Evolutionary conservation across 495 filamentous ascomycete genomes (phyloP), one percentile per base, ranked within the genome.

Genomic region (Massariosphaeria phaeospora): DNA sequence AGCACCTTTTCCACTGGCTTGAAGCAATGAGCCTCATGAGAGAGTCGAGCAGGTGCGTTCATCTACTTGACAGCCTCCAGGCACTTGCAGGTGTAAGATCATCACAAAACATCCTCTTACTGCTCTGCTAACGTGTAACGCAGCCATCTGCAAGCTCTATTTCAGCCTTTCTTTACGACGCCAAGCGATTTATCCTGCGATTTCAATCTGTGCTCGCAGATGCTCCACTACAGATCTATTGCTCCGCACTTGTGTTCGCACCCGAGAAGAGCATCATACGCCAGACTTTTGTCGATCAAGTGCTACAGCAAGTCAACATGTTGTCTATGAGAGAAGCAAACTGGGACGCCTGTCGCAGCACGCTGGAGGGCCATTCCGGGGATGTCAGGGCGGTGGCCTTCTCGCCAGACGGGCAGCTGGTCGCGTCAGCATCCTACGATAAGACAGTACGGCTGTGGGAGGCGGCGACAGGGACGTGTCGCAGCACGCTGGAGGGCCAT

Each of bases 211-310:
- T 63, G n/a, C 48, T 68, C 33, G 57, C 66, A 46, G 27, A 58
- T 13, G 59, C 49, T 17, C 49, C 66, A 44, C 50, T 74, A 41
- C 64, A 70, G 45, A 29, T 65, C 47, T 70, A 67, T 48, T 55
- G 25, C 34, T 56, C 69, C 4, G 68, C 61, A 8, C 50, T 76
- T 12, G 26, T 70, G 9, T 75, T 73, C 61, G 57, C 66, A 29
- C 70, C 69, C 25, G 27, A 56, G 38, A 62, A 11, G 17, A 65
- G 67, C 48, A 55, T 42, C 2, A 43, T 50, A 40, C 36, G 24
- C 10, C 47, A 43, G 27, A 34, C 24, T 31, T 57, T 57, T 29
- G 24, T 15, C 10, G 25, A 50, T 12, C 17, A 43, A 30, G 42
- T 33, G 1, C 53, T 46, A 17, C 5, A 23, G 46, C 33, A 27